Base-by-base conservation (phyloP, 352 stramenopile genomes). In the Phytophthora ohioensis region DNA sequence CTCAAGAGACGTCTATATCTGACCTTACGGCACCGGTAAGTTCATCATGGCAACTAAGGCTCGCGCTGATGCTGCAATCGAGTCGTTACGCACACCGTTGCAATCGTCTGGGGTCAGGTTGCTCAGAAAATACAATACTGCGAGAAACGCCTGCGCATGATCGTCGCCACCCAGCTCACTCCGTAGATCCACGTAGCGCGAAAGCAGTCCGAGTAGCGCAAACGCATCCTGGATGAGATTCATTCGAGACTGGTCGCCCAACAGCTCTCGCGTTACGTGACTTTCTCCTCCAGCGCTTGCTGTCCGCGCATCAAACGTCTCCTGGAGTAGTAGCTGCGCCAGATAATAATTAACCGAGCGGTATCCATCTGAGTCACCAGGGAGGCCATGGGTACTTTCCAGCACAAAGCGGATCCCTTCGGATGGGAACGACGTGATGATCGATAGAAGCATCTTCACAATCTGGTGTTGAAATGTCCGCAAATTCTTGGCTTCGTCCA, bases 401-500 rank as follows among this genome's bases (percentile, higher is more conserved):
- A 94, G 75, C 49, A 92, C 83, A 15, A 92, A 92, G 7, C 84
- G 79, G 47, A 90, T 80, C 6, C 87, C 87, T 30, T 75, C 78
- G 0, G 82, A 87, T 13, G 87, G 87, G 41, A 87, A 90, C 5
- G 71, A 80, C 39, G 84, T 77, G 8, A 81, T 67, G 42, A 92
- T 82, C 9, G 76, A 77, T 1, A 91, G 47, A 54, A 94, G 76
- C 8, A 92, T 49, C 47, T 84, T 85, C 8, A 92, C 73, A 15
- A 92, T 76, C 42, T 90, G 57, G 15, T 82, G 76, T 54, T 91
- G 82, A 34, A 94, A 70, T n/a, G 35, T 66, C 12, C 69, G 72
- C 36, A 79, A 55, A 47, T 80, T 71, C 17, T 31, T 66, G 10
- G 48, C 63, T 59, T 78, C 66, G 5, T 54, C 57, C 5, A 27